A percentile compares a stretch with the other conserved stretches of the same genome.
Conservation (phyloP, 768 basidiomycete genomes). For the Lyophyllum semitale region DNA sequence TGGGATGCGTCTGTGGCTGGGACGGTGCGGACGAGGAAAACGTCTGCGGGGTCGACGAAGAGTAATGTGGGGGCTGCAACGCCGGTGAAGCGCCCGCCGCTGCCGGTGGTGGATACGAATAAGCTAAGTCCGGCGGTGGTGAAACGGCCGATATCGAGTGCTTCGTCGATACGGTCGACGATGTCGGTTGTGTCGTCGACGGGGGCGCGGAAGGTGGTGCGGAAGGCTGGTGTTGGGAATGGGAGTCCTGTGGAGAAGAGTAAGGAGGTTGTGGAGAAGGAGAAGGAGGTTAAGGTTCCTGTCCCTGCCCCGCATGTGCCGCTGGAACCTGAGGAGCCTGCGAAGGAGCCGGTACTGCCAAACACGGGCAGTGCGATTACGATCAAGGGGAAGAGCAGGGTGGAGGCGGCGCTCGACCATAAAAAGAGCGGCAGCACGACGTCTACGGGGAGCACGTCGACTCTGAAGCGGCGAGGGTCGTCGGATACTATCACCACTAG, state of each 20-base stretch:
- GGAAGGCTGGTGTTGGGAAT: slow-evolving; percentile 15
- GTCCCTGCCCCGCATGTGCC: background rate
- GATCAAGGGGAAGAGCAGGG: slow-evolving; percentile 23
- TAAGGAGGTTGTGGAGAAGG: slow-evolving; percentile 14
- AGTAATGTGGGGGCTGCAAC: slow-evolving; percentile 15
- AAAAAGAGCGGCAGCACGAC: slow-evolving; percentile 47
- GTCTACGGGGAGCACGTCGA: slow-evolving; percentile 43
- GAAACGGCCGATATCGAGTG: slow-evolving; percentile 21
- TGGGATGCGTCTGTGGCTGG: background rate
- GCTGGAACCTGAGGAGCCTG: slow-evolving; percentile 9
- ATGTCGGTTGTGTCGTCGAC: slow-evolving; percentile 29
- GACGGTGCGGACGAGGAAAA: slow-evolving; percentile 12
- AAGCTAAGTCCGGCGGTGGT: slow-evolving; percentile 29
- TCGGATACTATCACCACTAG: slow-evolving; percentile 47
- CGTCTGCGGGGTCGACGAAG: slow-evolving; percentile 23
- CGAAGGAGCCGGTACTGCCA: slow-evolving; percentile 11
- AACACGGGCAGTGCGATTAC: slow-evolving; percentile 25
- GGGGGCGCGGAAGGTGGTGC: slow-evolving; percentile 24
- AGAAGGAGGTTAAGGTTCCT: background rate
- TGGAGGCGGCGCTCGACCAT: slow-evolving; percentile 33
- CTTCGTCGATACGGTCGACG: slow-evolving; percentile 22
- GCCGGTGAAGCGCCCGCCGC: slow-evolving; percentile 30
- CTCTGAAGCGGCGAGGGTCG: slow-evolving; percentile 42
- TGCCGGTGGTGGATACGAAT: slow-evolving; percentile 29
- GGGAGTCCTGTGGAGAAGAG: slow-evolving; percentile 11